These are phyloP conservation scores for Talaromyces sp. DNA, from an alignment of 2,329 filamentous ascomycete species.

Conservation along the genomic window DNA sequence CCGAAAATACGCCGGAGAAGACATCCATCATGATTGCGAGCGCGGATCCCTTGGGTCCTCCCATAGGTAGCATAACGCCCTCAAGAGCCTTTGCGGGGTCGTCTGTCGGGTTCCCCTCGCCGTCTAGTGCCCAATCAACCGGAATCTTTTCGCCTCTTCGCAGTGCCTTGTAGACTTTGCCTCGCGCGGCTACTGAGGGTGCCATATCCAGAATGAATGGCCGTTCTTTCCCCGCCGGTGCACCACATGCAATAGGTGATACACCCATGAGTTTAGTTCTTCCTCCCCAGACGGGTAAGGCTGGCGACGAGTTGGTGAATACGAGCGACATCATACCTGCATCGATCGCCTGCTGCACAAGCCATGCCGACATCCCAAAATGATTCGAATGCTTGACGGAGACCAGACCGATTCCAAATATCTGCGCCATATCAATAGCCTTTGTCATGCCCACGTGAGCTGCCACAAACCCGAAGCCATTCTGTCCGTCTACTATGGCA, in stretches of 20 bases:
- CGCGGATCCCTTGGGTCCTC: slow-evolving; percentile 74
- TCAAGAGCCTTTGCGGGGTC: slow-evolving; percentile 66
- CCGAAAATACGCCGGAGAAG: slow-evolving; percentile 71
- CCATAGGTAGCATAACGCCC: slow-evolving; percentile 82
- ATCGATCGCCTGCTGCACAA: slow-evolving; percentile 72
- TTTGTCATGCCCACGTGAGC: slow-evolving; percentile 61
- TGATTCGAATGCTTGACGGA: slow-evolving; percentile 73
- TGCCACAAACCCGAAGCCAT: slow-evolving; percentile 71
- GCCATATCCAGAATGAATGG: slow-evolving; percentile 56
- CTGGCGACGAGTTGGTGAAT: slow-evolving; percentile 68
- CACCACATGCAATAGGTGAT: slow-evolving; percentile 68
- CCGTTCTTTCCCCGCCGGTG: slow-evolving; percentile 55
- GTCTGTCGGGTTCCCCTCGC: slow-evolving; percentile 62
- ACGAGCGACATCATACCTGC: slow-evolving; percentile 65
- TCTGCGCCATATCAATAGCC: slow-evolving; percentile 62
- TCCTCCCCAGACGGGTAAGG: slow-evolving; percentile 66
- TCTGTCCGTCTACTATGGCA: slow-evolving; percentile 61
- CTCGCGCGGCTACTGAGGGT: slow-evolving; percentile 41
- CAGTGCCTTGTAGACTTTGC: slow-evolving; percentile 44
- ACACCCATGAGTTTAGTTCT: slow-evolving; percentile 66
- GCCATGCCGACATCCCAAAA: slow-evolving; percentile 77
- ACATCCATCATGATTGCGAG: slow-evolving; percentile 84
- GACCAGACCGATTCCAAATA: slow-evolving; percentile 67
- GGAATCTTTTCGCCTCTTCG: slow-evolving; percentile 41
- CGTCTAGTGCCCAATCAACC: slow-evolving; percentile 66